Evolutionary conservation across 768 basidiomycete species (phyloP), one percentile per base, ranked within the genome.

Genomic region (Floccularia luteovirens): DNA sequence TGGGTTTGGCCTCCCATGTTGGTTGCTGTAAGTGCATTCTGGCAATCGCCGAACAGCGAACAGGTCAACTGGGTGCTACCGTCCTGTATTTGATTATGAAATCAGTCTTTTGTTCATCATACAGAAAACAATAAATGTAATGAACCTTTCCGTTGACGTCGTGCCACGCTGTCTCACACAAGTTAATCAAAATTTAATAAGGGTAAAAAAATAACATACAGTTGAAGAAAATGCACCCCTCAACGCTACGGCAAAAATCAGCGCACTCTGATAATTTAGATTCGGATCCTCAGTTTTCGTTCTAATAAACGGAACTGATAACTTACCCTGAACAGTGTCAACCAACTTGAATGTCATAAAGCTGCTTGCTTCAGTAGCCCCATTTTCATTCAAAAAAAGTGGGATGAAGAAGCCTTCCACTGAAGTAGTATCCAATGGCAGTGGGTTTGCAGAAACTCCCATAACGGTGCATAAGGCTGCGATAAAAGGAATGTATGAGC

Each of bases 31-130:
- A 38, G 28, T n/a, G n/a, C n/a, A 16, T 45, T 47, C 40, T 60
- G 62, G 50, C 61, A 62, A 2, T 41, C 38, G 17, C 37, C 37
- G 55, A 59, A 66, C 6, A 66, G 50, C 13, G 64, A 34, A 43
- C 64, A 66, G 4, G 62, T 63, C 31, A 64, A 48, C 33, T 52
- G 55, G 3, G 63, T 52, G 50, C 60, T 63, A 24, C 59, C 60
- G 22, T 53, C 53, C 60, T 65, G n/a, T n/a, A 6, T 4, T 37
- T 14, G n/a, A n/a, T n/a, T n/a, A n/a, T n/a, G n/a, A n/a, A n/a
- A n/a, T 5, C 32, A 17, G 6, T 13, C 39, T 34, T 4, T 2
- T 13, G 30, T 3, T 24, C 13, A 34, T 13, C n/a, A n/a, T n/a
- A n/a, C n/a, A n/a, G n/a, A n/a, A n/a, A 36, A 8, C 22, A 35